Percentiles rank a stretch among this genome's conserved stretches.
Conservation (phyloP, 345 rosid genomes). For the Reutealis trisperma region DNA sequence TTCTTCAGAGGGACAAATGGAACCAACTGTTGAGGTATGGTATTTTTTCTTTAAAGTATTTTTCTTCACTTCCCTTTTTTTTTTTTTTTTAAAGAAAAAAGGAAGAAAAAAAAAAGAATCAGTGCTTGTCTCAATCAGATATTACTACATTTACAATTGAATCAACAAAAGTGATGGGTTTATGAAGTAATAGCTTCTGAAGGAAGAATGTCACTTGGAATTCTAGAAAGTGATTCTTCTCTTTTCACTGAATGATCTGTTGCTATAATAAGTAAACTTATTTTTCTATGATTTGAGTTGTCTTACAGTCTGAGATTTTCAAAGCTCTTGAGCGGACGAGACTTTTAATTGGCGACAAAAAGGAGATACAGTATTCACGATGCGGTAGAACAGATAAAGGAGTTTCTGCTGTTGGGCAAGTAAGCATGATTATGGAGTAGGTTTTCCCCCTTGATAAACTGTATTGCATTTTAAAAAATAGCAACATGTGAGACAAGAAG, state of each 20-base stretch:
- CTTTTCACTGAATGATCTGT: constrained; percentile 2
- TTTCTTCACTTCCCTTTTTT: neutral
- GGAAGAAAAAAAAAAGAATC: neutral
- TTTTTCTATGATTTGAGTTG: constrained; percentile 14
- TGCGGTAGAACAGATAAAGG: constrained; percentile 97
- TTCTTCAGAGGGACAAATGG: constrained; percentile 89
- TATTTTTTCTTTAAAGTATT: neutral
- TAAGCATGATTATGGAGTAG: constrained; percentile 25
- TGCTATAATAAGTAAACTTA: constrained; percentile 7
- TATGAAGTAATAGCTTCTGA: neutral
- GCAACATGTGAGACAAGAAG: neutral
- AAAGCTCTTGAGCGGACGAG: constrained; percentile 79
- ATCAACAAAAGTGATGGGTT: constrained; percentile 1
- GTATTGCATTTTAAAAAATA: too few relatives aligned
- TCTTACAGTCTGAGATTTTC: constrained; percentile 80
- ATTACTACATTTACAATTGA: neutral
- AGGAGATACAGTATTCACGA: constrained; percentile 75
- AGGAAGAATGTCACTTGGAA: too few relatives aligned
- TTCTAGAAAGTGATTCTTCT: too few relatives aligned
- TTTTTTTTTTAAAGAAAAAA: neutral
- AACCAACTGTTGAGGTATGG: constrained; percentile 86
- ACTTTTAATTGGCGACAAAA: constrained; percentile 78
- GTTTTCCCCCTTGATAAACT: neutral
- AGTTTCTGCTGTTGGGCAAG: constrained; percentile 95
- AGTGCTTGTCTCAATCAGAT: neutral